Conservation (phyloP, 2,329 filamentous ascomycete species). For the Colletotrichum sp. region DNA sequence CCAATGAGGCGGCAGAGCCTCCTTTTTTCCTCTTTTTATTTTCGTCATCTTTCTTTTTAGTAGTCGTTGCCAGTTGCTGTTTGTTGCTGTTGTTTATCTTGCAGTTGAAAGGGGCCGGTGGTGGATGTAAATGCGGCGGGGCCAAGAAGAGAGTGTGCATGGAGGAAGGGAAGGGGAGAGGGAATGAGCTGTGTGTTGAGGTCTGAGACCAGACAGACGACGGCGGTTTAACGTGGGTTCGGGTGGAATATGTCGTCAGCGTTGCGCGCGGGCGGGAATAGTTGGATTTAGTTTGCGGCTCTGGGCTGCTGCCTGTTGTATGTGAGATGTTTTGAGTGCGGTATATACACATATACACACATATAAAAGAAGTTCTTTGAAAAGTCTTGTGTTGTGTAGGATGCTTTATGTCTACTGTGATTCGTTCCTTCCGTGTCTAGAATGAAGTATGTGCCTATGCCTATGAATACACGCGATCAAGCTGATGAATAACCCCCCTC, state of each 20-base stretch:
- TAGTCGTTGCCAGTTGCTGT: not conserved
- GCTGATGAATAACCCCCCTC: not conserved
- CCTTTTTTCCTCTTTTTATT: not conserved
- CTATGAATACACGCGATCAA: not conserved
- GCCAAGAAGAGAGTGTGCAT: not conserved
- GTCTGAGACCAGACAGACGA: not conserved
- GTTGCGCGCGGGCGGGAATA: not conserved
- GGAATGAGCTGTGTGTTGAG: not conserved
- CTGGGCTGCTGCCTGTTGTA: not conserved
- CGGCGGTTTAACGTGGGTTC: not conserved
- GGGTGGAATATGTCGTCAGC: not conserved
- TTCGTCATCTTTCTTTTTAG: not conserved
- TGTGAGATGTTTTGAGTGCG: not conserved
- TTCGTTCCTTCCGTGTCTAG: not conserved
- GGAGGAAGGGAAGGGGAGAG: too few relatives aligned
- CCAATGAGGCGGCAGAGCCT: not conserved
- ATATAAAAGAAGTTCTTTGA: not conserved
- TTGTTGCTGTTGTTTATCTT: not conserved
- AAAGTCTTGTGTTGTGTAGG: not conserved
- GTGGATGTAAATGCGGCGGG: not conserved
- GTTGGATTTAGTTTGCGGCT: not conserved
- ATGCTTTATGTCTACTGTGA: not conserved
- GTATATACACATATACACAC: not conserved
- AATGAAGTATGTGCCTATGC: not conserved
- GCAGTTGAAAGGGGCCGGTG: not conserved